Evolutionary conservation across 2,329 filamentous ascomycete species (phyloP), one percentile per base, ranked within the genome.

Genomic region (Lasiodiplodia sp.): DNA sequence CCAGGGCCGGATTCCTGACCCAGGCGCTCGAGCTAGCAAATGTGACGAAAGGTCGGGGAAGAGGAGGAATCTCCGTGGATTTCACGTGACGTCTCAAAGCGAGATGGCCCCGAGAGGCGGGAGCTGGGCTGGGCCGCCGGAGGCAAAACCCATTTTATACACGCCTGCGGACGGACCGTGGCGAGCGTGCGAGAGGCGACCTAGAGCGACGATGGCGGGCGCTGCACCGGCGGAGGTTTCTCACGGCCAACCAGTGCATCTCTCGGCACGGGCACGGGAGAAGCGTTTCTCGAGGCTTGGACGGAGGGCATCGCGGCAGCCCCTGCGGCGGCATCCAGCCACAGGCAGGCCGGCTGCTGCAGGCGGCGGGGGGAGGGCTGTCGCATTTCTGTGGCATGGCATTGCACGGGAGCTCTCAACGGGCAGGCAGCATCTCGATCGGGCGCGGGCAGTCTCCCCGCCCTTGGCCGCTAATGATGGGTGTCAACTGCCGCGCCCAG

Each of bases 1-100:
- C 40, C 40, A 34, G 40, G 58, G 31, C 58, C 58, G 28, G 63
- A 56, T 21, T 40, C n/a, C 7, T 31, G 21, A n/a, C 18, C 63
- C 49, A 53, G 49, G 18, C 63, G 52, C 49, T 56, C 31, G 63
- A 66, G 64, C 64, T 47, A 18, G 64, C 49, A 47, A 56, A 47
- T 37, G 64, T 68, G 66, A 68, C 66, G 56, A 52, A 68, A 47
- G 57, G 37, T 44, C 66, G 66, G 66, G 66, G 66, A 63, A 40
- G 57, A 63, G 66, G 66, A 68, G 51, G 56, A 56, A 62, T 49
- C 47, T 68, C 66, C 66, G 66, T 10, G 28, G 60, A 38, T 18
- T 38, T 52, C 60, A 64, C 60, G 60, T 64, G 60, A 64, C 21
- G 25, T 34, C 38, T 44, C 44, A 64, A 38, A 52, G 60, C 60